Evolutionary conservation across 257 asterid species (phyloP).

Genomic region (Primulina huaijiensis): DNA sequence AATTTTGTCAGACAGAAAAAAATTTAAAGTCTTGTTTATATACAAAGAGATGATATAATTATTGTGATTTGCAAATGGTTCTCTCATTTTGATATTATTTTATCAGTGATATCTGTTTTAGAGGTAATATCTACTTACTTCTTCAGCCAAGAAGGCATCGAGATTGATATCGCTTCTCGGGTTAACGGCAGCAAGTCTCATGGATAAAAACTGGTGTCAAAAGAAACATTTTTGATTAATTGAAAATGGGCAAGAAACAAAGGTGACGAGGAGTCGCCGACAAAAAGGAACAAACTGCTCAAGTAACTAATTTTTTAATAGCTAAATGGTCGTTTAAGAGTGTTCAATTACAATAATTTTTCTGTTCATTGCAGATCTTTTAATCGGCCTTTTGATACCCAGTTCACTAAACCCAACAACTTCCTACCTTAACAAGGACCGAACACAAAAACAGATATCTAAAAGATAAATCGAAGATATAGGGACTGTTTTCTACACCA

Average conservation of each 20-base stretch:
- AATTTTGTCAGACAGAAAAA: neutral
- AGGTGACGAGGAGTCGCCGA: neutral
- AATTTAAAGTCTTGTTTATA: neutral
- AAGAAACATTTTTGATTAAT: slow-evolving; percentile 23
- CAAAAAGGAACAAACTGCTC: slow-evolving; percentile 9
- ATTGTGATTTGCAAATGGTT: neutral
- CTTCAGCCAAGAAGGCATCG: slow-evolving; percentile 58
- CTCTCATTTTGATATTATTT: neutral
- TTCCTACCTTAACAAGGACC: neutral
- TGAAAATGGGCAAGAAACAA: slow-evolving; percentile 7
- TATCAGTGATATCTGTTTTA: neutral
- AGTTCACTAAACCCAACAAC: neutral
- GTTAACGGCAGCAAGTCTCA: slow-evolving; percentile 88
- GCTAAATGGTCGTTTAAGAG: neutral
- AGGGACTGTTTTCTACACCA: neutral
- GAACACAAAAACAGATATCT: neutral
- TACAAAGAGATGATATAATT: neutral
- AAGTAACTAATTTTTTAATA: neutral
- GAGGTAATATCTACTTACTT: slow-evolving; percentile 46
- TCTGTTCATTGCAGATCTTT: neutral
- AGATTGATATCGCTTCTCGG: slow-evolving; percentile 71
- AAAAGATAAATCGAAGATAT: neutral
- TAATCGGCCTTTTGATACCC: neutral
- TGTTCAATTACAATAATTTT: too few species aligned
- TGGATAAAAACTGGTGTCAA: slow-evolving; percentile 66